A percentile compares a stretch with the other conserved stretches of the same genome.
phyloP scores from a whole-genome alignment of 345 rosid species.

The Sisymbrium irio region DNA sequence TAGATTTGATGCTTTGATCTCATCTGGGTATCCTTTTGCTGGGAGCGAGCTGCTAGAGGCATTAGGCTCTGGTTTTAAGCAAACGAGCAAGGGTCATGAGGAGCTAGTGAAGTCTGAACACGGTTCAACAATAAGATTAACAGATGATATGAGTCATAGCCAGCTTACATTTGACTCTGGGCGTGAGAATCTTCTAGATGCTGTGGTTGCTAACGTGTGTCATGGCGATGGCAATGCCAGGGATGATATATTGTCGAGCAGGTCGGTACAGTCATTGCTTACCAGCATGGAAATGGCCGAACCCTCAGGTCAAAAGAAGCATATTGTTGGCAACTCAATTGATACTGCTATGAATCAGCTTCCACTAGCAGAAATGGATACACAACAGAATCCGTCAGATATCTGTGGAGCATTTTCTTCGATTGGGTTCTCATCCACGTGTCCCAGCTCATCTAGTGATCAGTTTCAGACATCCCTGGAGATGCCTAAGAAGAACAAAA shows the following conservation, averaged over 20 bases:
- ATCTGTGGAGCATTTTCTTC: constrained; percentile 60
- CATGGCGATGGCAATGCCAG: constrained; percentile 45
- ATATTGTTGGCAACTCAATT: constrained; percentile 36
- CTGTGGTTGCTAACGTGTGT: constrained; percentile 75
- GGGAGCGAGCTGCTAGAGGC: constrained; percentile 83
- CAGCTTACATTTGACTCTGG: constrained; percentile 53
- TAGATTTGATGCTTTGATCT: constrained; percentile 33
- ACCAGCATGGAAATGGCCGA: constrained; percentile 50
- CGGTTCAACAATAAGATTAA: constrained; percentile 39
- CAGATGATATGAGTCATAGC: constrained; percentile 55
- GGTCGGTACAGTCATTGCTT: constrained; percentile 51
- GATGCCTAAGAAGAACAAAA: constrained; percentile 62
- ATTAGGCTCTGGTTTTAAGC: constrained; percentile 66
- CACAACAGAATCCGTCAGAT: constrained; percentile 51
- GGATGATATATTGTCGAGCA: constrained; percentile 51
- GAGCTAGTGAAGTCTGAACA: constrained; percentile 50
- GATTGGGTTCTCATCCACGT: constrained; percentile 65
- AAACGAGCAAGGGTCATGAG: constrained; percentile 38
- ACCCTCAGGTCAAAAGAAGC: constrained; percentile 46
- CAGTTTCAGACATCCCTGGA: constrained; percentile 59
- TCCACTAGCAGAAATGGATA: constrained; percentile 42
- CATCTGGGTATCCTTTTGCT: constrained; percentile 55
- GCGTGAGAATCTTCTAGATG: constrained; percentile 84
- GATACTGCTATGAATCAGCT: constrained; percentile 49
- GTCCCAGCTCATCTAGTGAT: constrained; percentile 65